These are phyloP conservation scores for Alternaria ventricosa DNA, from an alignment of 2,329 filamentous ascomycete species.

Conservation along the genomic window DNA sequence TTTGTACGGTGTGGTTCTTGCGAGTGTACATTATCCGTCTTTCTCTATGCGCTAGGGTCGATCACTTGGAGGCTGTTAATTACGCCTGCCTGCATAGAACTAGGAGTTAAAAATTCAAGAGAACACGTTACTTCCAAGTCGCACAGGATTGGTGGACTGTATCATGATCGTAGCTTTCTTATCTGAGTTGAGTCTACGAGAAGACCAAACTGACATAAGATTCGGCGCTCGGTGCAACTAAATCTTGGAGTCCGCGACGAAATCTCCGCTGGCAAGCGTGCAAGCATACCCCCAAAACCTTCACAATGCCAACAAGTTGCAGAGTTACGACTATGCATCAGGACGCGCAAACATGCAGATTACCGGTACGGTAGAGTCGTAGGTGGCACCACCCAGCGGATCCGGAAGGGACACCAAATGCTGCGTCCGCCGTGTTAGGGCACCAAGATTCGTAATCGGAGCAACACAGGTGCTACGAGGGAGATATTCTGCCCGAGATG, in stretches of 20 bases:
- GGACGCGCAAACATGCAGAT: background rate
- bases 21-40: slow-evolving; percentile 23
- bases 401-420: background rate
- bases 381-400: background rate
- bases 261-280: background rate
- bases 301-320: background rate
- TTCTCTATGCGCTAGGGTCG: slow-evolving; percentile 12
- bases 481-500: slow-evolving; percentile 2
- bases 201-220: background rate
- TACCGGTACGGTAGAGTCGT: background rate
- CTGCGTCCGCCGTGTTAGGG: background rate
- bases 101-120: slow-evolving; percentile 18
- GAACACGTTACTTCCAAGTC: slow-evolving; percentile 4
- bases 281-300: background rate
- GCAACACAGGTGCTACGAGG: background rate
- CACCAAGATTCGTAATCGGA: background rate
- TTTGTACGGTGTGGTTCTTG: slow-evolving; percentile 6
- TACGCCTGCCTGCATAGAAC: slow-evolving; percentile 17
- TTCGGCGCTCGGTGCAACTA: slow-evolving; percentile 4
- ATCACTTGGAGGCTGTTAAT: slow-evolving; percentile 3
- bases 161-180: background rate
- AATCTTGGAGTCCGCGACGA: background rate
- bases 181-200: background rate
- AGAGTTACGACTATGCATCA: background rate
- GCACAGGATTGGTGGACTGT: background rate